A percentile compares a stretch with the other conserved stretches of the same genome.
phyloP scores from a whole-genome alignment of 31 red algal species.

The Asparagopsis taxiformis region DNA sequence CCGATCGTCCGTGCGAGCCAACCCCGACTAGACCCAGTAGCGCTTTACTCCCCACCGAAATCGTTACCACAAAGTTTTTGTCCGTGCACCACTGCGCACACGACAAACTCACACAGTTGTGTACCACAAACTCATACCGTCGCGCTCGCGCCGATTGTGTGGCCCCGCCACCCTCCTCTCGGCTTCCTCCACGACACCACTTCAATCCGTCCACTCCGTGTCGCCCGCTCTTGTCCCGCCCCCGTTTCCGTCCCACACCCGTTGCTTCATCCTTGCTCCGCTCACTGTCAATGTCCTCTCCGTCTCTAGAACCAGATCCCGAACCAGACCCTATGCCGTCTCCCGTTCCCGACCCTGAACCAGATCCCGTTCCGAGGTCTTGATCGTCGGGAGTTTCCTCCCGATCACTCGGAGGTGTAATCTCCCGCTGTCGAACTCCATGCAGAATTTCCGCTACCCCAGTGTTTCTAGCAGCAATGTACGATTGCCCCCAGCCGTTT shows the following conservation, averaged over 20 bases:
- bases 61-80: not conserved
- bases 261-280: too few relatives aligned
- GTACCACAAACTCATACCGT: conserved; percentile 15
- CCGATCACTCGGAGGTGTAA: conserved; percentile 41
- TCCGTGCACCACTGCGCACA: conserved; percentile 4
- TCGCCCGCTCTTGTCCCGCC: not conserved
- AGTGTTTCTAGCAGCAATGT: conserved; percentile 46
- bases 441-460: conserved; percentile 32
- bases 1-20: not conserved
- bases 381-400: conserved; percentile 39
- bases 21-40: conserved; percentile 22
- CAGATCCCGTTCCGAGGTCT: conserved; percentile 7
- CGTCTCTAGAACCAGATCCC: too few relatives aligned
- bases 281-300: too few relatives aligned
- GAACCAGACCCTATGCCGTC: too few relatives aligned
- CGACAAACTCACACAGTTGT: not conserved
- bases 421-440: conserved; percentile 25
- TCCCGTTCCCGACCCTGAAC: conserved; percentile 22
- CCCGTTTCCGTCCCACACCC: conserved; percentile 12
- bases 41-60: not conserved
- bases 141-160: conserved; percentile 11
- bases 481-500: conserved; percentile 10
- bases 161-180: not conserved
- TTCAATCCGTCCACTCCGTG: not conserved
- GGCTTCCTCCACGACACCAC: too few relatives aligned